Base-by-base conservation (phyloP, 2,329 filamentous ascomycete genomes). In the Trichoderma sp. region DNA sequence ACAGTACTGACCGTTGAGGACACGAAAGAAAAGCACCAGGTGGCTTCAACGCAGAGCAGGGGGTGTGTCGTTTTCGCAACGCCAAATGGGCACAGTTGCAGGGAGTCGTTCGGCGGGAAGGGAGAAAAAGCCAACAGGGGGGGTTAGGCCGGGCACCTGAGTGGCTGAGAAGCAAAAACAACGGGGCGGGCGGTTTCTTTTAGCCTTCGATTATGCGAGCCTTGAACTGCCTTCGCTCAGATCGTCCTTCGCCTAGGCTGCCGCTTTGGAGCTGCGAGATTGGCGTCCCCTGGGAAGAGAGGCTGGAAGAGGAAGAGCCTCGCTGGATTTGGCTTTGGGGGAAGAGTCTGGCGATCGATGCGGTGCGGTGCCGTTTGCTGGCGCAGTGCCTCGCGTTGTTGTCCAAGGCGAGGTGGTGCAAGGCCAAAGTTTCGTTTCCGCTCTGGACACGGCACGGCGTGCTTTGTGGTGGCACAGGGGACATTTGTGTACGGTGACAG, bases 1-100 rank as follows among this genome's bases (percentile, higher is more conserved):
- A n/a, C n/a, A n/a, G 50, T 58, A 50, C 34, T 17, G 42, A 37
- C 64, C 34, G 64, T 58, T 58, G 15, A 59, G 64, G 64, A 59
- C 64, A 58, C 64, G 64, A 68, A 67, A 68, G 73, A 56, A 76
- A 76, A 69, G 76, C 72, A 76, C 74, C 74, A 76, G 74, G 75
- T 76, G 75, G 75, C 75, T 76, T 74, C 70, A 76, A 74, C 68
- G 53, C 68, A 70, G 52, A 64, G 68, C 68, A 68, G 64, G 72
- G 73, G 74, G 72, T 73, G 69, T 60, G 68, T 69, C 72, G 71
- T 72, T 71, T 59, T 66, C 35, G 67, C 48, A 60, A 63, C 64
- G 72, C 72, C 73, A 72, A 72, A 71, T 70, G 73, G 72, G 72
- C 73, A 71, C 70, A 73, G 70, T 70, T 71, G 70, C 73, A 74